These are phyloP conservation scores for Wallacemonas collosoma DNA, from an alignment of 208 protist genomes.

Conservation along the genomic window DNA sequence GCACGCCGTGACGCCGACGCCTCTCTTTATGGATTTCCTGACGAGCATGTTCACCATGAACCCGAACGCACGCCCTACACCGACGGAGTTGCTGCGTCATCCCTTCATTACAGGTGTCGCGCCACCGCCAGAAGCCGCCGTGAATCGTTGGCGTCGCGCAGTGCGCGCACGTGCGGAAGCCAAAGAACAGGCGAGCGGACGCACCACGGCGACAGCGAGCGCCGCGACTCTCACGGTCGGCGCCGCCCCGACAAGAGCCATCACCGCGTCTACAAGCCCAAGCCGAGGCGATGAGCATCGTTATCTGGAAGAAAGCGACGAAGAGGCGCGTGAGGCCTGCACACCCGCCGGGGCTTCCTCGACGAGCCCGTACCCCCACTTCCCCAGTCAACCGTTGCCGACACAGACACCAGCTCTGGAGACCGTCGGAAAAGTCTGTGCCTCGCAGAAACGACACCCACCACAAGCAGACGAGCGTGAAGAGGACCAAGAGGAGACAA, in stretches of 20 bases:
- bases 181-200: not conserved
- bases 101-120: slow-evolving; percentile 65
- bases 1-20: slow-evolving; percentile 31
- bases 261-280: not conserved
- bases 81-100: slow-evolving; percentile 71
- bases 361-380: too few species aligned
- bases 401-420: too few species aligned
- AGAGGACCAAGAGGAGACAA: too few species aligned
- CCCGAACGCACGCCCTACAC: slow-evolving; percentile 42
- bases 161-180: not conserved
- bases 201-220: not conserved
- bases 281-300: not conserved
- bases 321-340: not conserved
- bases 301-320: not conserved
- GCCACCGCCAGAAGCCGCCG: slow-evolving; percentile 3
- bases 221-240: not conserved
- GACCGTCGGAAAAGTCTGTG: too few species aligned
- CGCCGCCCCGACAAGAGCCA: not conserved
- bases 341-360: too few species aligned
- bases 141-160: slow-evolving; percentile 41
- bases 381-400: too few species aligned
- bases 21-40: slow-evolving; percentile 65
- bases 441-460: too few species aligned
- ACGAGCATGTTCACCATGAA: slow-evolving; percentile 52
- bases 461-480: too few species aligned